Conservation (phyloP, 208 protist species). For the Crithidia brevicula region DNA sequence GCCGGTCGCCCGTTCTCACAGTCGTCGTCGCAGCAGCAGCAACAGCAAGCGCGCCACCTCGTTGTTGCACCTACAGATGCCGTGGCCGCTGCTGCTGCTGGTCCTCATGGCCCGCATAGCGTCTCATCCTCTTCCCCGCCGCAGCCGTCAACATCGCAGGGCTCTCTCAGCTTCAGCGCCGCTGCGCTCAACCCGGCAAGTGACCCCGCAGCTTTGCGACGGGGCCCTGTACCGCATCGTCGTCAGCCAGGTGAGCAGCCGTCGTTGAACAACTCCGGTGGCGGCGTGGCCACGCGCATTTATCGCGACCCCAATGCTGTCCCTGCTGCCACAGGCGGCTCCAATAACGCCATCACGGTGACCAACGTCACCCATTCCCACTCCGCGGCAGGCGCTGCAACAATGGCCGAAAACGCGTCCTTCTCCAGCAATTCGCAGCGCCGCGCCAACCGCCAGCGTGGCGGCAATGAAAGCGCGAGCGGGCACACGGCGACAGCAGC, state of each 20-base stretch:
- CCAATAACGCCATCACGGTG: background rate
- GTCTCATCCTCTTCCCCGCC: background rate
- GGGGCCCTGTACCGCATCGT: background rate
- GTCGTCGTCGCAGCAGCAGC: background rate
- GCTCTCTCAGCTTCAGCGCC: background rate
- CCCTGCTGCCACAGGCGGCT: background rate
- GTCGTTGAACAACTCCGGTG: constrained; percentile 6
- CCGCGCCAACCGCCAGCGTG: background rate
- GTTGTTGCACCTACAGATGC: background rate
- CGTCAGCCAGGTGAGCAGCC: constrained; percentile 18
- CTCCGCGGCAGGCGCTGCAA: background rate
- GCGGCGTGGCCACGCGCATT: constrained; percentile 23
- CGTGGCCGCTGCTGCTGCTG: background rate
- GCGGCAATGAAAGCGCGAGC: background rate
- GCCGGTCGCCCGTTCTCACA: background rate
- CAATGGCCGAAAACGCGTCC: background rate
- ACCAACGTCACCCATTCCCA: background rate
- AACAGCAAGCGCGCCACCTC: background rate
- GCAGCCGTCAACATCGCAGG: background rate
- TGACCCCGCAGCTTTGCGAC: background rate
- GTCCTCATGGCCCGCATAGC: background rate
- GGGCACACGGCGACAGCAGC: background rate
- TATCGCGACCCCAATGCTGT: constrained; percentile 30
- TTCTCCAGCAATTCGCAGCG: background rate
- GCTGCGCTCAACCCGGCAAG: background rate